Evolutionary conservation across 148 eudicot genomes (phyloP), one percentile per base, ranked within the genome.

Genomic region (Persicaria maculosa): DNA sequence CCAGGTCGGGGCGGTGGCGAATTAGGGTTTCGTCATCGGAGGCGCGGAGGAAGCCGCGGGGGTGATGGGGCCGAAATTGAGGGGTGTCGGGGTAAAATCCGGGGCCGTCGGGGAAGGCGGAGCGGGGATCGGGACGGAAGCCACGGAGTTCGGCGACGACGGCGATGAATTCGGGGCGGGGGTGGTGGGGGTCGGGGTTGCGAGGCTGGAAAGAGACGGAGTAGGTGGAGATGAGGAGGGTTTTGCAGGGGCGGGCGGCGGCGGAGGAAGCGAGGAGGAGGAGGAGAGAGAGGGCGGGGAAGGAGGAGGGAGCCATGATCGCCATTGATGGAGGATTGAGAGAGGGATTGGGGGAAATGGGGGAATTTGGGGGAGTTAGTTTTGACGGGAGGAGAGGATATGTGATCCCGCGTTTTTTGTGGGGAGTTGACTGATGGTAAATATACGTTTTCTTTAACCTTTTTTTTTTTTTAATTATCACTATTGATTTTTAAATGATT

Each of bases 191-290:
- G 54, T 46, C 43, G 40, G 73, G 14, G 53, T 48, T 46, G 72
- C 72, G 72, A 6, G 72, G 72, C 48, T 68, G 72, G 53, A 71
- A 77, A 65, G 81, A 75, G 81, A 81, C 68, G 76, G 87, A 79
- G 77, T 74, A 74, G 80, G 86, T 71, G 82, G 92, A 78, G 57
- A 87, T 59, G 75, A 86, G 69, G 76, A 87, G 76, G 78, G 88
- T 89, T 74, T 81, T 83, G 80, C 87, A 87, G 16, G 89, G 83
- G 68, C 79, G 84, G 80, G 90, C 95, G 45, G 74, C 58, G 61
- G 70, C 81, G 74, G 73, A 45, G 25, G 73, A 71, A 31, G 43
- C 50, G 43, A 71, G 67, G 25, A 81, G 76, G 61, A 81, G 69
- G 72, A 82, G 57, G 17, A 65, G 19, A 65, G 47, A 36, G 46